Evolutionary conservation across 768 basidiomycete species (phyloP).

Genomic region (Boletus barrowsii): DNA sequence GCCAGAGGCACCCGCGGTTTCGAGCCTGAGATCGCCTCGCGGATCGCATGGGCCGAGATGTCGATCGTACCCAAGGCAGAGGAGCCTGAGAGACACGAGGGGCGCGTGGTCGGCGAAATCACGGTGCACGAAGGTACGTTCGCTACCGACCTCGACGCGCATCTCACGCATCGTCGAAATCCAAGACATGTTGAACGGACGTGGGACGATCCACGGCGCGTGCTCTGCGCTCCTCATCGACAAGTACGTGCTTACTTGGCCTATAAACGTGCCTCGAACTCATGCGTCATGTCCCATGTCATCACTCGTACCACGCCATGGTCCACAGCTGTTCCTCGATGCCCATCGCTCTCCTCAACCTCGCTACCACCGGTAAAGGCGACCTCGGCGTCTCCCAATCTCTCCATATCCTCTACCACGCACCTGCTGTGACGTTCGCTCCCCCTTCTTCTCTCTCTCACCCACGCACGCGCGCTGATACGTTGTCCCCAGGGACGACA

Average conservation of each 20-base stretch:
- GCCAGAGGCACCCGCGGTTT: conserved; percentile 19
- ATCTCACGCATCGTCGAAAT: too few relatives aligned
- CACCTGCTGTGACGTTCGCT: conserved; percentile 47
- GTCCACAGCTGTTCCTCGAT: conserved; percentile 47
- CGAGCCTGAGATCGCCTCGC: conserved; percentile 19
- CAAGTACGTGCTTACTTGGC: conserved; percentile 33
- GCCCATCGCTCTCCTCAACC: conserved; percentile 36
- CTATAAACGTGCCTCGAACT: neutral
- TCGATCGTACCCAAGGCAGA: conserved; percentile 44
- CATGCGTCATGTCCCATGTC: too few relatives aligned
- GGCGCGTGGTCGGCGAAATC: conserved; percentile 43
- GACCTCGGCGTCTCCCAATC: conserved; percentile 47
- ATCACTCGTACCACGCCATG: too few relatives aligned
- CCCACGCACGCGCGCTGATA: neutral
- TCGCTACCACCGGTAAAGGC: conserved; percentile 28
- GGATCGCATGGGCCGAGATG: conserved; percentile 38
- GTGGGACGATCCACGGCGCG: conserved; percentile 50
- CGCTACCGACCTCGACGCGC: too few relatives aligned
- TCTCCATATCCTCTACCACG: conserved; percentile 52
- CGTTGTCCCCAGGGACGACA: conserved; percentile 40
- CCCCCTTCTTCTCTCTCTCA: neutral
- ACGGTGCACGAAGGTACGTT: conserved; percentile 40
- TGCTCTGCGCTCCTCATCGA: conserved; percentile 56
- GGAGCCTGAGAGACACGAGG: conserved; percentile 43
- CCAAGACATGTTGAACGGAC: conserved; percentile 57